A percentile compares a stretch with the other conserved stretches of the same genome.
Evolutionary conservation across 805 yeast genomes (phyloP).

Genomic region (Ascoidea asiatica): DNA sequence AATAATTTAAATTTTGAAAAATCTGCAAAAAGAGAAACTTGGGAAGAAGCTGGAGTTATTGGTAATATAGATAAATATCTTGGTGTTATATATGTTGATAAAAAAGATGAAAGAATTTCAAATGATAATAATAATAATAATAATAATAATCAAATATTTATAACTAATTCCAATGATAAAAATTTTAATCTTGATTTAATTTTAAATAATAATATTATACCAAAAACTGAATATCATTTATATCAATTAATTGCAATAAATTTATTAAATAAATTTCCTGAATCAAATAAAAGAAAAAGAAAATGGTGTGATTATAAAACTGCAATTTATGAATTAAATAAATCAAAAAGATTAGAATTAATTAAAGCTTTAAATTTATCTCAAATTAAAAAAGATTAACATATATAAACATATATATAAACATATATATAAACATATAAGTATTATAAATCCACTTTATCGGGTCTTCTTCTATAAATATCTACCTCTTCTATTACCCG

Average conservation of each 20-base stretch:
- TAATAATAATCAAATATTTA: background rate
- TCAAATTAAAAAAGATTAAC: constrained; percentile 20
- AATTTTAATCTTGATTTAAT: background rate
- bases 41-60: constrained; percentile 95
- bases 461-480: too few relatives aligned
- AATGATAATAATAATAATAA: background rate
- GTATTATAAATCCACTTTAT: too few relatives aligned
- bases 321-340: constrained; percentile 45
- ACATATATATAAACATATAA: too few relatives aligned
- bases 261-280: constrained; percentile 66
- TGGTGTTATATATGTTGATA: constrained; percentile 58
- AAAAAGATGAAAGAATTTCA: constrained; percentile 28
- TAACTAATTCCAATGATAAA: constrained; percentile 1
- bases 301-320: constrained; percentile 64
- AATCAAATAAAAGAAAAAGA: constrained; percentile 43
- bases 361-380: constrained; percentile 49
- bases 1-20: constrained; percentile 15
- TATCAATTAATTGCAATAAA: constrained; percentile 57
- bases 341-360: constrained; percentile 54
- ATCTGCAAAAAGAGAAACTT: constrained; percentile 77
- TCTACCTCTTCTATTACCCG: too few relatives aligned
- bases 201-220: constrained; percentile 17
- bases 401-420: too few relatives aligned
- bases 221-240: constrained; percentile 79
- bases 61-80: constrained; percentile 45